A percentile compares a stretch with the other conserved stretches of the same genome.
Evolutionary conservation across 306 rosid species (phyloP).

Genomic region (Cucurbita argyrosperma): DNA sequence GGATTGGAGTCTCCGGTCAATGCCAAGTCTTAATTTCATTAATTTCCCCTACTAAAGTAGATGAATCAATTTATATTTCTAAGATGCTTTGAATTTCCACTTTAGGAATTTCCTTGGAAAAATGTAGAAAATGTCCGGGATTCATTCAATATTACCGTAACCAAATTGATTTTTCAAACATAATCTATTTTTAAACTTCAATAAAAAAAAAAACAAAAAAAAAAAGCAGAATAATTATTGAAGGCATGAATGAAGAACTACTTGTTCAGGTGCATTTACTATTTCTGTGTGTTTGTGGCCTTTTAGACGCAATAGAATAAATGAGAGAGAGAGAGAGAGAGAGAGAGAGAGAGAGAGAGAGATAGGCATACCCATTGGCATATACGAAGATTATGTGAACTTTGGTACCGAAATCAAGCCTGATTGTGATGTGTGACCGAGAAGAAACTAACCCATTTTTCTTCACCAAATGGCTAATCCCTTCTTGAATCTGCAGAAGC

Average conservation of each 20-base stretch:
- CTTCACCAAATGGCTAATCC: neutral
- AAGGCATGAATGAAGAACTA: neutral
- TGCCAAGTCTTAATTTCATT: neutral
- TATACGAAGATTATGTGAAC: neutral
- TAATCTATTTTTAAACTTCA: too few species aligned
- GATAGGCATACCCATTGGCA: neutral
- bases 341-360: too few species aligned
- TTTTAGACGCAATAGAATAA: neutral
- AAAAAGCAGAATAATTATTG: neutral
- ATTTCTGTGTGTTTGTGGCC: neutral
- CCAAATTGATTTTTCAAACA: too few species aligned
- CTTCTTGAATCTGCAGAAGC: neutral
- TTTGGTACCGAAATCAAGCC: neutral
- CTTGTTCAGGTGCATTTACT: neutral
- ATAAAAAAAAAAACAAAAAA: too few species aligned
- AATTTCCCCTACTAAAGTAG: neutral
- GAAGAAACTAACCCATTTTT: neutral
- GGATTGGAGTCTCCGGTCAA: neutral
- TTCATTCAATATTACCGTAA: too few species aligned
- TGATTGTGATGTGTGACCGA: neutral
- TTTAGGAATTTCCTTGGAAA: too few species aligned
- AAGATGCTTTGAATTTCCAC: too few species aligned
- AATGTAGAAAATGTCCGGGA: too few species aligned
- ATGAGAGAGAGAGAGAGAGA: neutral
- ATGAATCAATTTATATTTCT: too few species aligned